Evolutionary conservation across 2,329 filamentous ascomycete species (phyloP), one percentile per base, ranked within the genome.

Genomic region (Pseudopithomyces maydicus): DNA sequence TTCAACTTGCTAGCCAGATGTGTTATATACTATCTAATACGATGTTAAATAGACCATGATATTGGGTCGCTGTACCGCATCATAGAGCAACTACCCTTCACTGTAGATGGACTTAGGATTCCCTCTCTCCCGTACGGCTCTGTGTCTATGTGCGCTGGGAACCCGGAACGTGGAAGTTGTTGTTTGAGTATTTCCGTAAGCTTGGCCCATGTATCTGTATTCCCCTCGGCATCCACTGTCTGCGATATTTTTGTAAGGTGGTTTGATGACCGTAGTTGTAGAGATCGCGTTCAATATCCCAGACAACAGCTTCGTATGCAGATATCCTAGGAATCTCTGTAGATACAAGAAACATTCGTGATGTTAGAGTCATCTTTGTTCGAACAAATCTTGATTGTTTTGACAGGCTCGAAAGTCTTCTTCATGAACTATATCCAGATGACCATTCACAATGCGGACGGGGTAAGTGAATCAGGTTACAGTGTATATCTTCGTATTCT

Each of bases 141-240:
- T n/a, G n/a, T n/a, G n/a, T n/a, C n/a, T n/a, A n/a, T n/a, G n/a
- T n/a, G 57, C 10, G 38, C 19, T 17, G 71, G 69, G 2, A 72
- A 36, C 15, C 68, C 67, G 41, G n/a, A 39, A 5, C 59, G 64
- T 0, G 70, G 69, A 43, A 58, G 69, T 2, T 66, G 22, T 1
- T 15, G 8, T 0, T 56, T 55, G 7, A 73, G 32, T 1, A 55
- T 46, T 7, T 35, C 17, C 2, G 55, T 60, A 17, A 70, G 61
- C 0, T 12, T 32, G 2, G 52, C 45, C 68, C 69, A 73, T 3
- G 62, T 49, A 6, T 53, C 17, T 12, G 22, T 10, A 19, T 63
- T 65, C 2, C 64, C 67, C 6, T 57, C 50, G 1, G 17, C 29
- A 1, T 10, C 58, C 64, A 66, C 26, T 59, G 36, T 1, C 43